A percentile compares a stretch with the other conserved stretches of the same genome.
Evolutionary conservation across 306 rosid species (phyloP).

Genomic region (Malus asiatica): DNA sequence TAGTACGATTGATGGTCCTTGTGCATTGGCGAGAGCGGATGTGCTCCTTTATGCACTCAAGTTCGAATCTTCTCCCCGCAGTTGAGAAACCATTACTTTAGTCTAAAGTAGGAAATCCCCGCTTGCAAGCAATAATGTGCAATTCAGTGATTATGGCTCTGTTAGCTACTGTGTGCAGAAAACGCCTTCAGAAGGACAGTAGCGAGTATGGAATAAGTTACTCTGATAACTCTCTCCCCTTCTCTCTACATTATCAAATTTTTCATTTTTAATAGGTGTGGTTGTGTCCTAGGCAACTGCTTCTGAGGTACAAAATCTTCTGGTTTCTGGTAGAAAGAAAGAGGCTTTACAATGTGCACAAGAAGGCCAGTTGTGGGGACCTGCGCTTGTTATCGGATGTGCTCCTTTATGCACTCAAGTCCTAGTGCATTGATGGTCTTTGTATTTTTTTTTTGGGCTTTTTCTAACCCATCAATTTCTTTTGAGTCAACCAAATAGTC

Average conservation of each 20-base stretch:
- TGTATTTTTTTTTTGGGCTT: no score
- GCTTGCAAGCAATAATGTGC: slow-evolving; percentile 13
- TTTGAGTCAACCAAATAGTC: no score
- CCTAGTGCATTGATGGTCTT: no score
- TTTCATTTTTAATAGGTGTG: slow-evolving; percentile 18
- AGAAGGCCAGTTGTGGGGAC: slow-evolving; percentile 98
- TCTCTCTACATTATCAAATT: not conserved
- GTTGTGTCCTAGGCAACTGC: slow-evolving; percentile 64
- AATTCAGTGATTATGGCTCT: slow-evolving; percentile 47
- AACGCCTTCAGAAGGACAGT: slow-evolving; percentile 72
- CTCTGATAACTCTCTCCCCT: not conserved
- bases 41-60: no score
- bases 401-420: no score
- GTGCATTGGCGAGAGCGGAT: no score
- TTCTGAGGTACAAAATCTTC: slow-evolving; percentile 80
- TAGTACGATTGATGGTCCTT: not conserved
- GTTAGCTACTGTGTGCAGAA: slow-evolving; percentile 57
- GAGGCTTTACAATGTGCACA: slow-evolving; percentile 88
- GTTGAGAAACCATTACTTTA: no score
- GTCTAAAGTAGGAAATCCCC: no score
- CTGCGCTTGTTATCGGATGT: slow-evolving; percentile 70
- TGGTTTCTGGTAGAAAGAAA: slow-evolving; percentile 80
- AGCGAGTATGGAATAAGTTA: slow-evolving; percentile 37
- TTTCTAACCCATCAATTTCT: no score
- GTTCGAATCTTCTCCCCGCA: no score